Base-by-base conservation (phyloP, 148 eudicot species). In the Rhododendron ferrugineum region DNA sequence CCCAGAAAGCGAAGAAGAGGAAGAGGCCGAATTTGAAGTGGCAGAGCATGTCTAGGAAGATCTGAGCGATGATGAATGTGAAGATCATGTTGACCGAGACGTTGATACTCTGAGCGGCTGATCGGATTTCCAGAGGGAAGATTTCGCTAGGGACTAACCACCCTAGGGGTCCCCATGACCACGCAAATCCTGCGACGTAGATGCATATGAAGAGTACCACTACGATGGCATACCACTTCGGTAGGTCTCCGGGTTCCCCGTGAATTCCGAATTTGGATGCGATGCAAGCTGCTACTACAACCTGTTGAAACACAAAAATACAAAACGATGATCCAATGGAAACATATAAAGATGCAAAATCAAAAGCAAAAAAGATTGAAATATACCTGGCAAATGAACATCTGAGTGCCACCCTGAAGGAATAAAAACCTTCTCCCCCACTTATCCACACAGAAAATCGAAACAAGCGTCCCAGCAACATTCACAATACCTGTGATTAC, bases 131-230 rank as follows among this genome's bases (percentile, higher is more conserved):
- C 47, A 89, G 64, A 0, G 93, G 91, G 49, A 89, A 91, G 11
- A 91, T 91, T 58, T 91, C 91, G 58, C 89, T 88, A 0, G 93
- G 88, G 47, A 91, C 88, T n/a, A 91, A 54, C 93, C 93, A 89
- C 3, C 93, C 93, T 1, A 91, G 73, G 1, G 93, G 93, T 8
- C 93, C 93, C 93, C 93, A 91, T 11, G 93, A 91, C 85, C 90
- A 84, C 0, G 90, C 91, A 32, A 90, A 91, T 0, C 89, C 93
- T 0, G 90, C 86, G 36, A 91, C 91, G 20, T 91, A 91, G 3
- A 90, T 26, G 72, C 92, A 87, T 28, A 90, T 88, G 83, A 91
- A 83, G 6, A 86, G 40, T 47, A 91, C 78, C 28, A 90, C 89
- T 3, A 83, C 83, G 0, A 79, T 64, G 0, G 88, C 89, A 34